A percentile compares a stretch with the other conserved stretches of the same genome.
Conservation (phyloP, 1,139 yeast species). For the Kluyveromyces sp. region DNA sequence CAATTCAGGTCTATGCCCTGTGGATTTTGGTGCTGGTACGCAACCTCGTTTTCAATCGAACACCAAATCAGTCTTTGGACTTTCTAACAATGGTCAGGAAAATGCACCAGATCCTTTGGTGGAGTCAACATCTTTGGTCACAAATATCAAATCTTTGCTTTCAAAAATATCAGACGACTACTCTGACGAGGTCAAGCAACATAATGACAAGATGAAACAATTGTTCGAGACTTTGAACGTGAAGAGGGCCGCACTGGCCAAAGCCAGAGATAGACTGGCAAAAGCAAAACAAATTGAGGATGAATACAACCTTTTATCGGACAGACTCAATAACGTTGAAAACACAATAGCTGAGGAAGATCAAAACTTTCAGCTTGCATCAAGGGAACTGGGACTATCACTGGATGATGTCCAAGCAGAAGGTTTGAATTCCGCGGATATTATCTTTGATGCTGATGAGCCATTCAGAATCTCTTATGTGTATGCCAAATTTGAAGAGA, state of each 20-base stretch:
- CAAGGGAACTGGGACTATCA: slow-evolving; percentile 33
- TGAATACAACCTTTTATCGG: slow-evolving; percentile 34
- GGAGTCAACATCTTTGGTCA: slow-evolving; percentile 24
- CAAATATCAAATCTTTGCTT: slow-evolving; percentile 24
- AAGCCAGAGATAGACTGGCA: slow-evolving; percentile 24
- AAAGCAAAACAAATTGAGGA: slow-evolving; percentile 27
- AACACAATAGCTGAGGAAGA: slow-evolving; percentile 56
- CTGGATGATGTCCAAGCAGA: slow-evolving; percentile 33
- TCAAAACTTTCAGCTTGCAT: slow-evolving; percentile 39
- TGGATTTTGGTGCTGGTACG: slow-evolving; percentile 59
- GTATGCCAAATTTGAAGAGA: slow-evolving; percentile 42
- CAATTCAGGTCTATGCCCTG: slow-evolving; percentile 77
- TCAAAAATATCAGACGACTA: slow-evolving; percentile 27
- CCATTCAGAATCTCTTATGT: slow-evolving; percentile 65
- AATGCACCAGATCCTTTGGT: slow-evolving; percentile 10
- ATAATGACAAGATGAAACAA: slow-evolving; percentile 22
- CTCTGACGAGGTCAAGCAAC: slow-evolving; percentile 23
- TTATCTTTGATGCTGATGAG: slow-evolving; percentile 67
- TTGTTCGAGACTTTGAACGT: slow-evolving; percentile 23
- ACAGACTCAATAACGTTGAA: slow-evolving; percentile 47
- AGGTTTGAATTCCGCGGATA: slow-evolving; percentile 41
- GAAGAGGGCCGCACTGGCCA: slow-evolving; percentile 23
- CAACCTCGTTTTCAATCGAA: slow-evolving; percentile 2
- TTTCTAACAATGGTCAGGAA: slow-evolving; percentile 1
- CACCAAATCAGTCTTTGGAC: background rate